These are phyloP conservation scores for Penstemon barbatus DNA, from an alignment of 257 asterid genomes.

Conservation along the genomic window DNA sequence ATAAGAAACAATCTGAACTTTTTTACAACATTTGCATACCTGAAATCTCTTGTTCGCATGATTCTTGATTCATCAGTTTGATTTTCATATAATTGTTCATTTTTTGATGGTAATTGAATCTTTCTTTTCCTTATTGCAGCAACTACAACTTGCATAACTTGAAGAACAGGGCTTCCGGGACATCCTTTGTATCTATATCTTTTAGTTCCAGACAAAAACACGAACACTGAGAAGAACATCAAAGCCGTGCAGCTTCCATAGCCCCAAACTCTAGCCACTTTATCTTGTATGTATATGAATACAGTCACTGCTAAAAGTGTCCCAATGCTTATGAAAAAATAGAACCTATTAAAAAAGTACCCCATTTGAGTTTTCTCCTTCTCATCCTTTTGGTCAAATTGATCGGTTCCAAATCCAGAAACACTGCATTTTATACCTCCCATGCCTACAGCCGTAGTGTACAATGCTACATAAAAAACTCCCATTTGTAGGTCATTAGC, in stretches of 20 bases:
- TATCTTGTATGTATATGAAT: conserved; percentile 37
- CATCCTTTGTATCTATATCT: conserved; percentile 29
- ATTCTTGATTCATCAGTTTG: conserved; percentile 2
- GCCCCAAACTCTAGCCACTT: conserved; percentile 36
- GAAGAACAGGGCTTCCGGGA: conserved; percentile 32
- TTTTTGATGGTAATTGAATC: conserved; percentile 12
- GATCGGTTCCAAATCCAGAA: conserved; percentile 40
- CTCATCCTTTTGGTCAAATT: conserved; percentile 29
- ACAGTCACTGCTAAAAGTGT: conserved; percentile 39
- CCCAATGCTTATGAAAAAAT: conserved; percentile 39
- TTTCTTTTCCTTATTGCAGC: conserved; percentile 30
- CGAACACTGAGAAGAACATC: conserved; percentile 12
- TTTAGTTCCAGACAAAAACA: conserved; percentile 22
- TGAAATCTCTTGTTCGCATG: conserved; percentile 1
- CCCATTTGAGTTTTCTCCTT: conserved; percentile 36
- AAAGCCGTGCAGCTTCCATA: conserved; percentile 31
- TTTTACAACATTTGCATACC: conserved; percentile 4
- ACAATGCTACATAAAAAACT: conserved; percentile 27
- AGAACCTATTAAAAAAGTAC: conserved; percentile 38
- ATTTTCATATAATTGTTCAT: conserved; percentile 20
- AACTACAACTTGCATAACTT: conserved; percentile 24
- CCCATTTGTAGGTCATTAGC: conserved; percentile 30
- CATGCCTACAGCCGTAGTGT: conserved; percentile 28
- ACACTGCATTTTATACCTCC: conserved; percentile 41
- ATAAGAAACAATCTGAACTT: background rate